These are phyloP conservation scores for Suillus fuscotomentosus DNA, from an alignment of 768 basidiomycete genomes.

Conservation along the genomic window DNA sequence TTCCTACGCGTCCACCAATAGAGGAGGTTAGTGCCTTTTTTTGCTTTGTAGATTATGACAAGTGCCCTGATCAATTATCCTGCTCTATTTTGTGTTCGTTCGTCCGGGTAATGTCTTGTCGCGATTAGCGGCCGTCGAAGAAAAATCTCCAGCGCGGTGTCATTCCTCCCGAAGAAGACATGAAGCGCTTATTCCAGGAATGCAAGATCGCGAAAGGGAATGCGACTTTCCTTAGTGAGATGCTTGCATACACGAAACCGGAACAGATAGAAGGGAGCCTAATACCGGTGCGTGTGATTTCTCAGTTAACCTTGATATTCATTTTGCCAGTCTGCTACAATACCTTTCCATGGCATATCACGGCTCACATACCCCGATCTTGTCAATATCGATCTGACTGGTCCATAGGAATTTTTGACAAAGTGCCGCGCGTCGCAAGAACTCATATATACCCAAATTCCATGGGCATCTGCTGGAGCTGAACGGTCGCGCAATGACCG, in stretches of 20 bases:
- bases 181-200: slow-evolving; percentile 79
- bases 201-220: slow-evolving; percentile 84
- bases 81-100: neutral
- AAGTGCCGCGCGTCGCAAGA: slow-evolving; percentile 85
- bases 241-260: slow-evolving; percentile 66
- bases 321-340: neutral
- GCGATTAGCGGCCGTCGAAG: neutral
- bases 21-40: neutral
- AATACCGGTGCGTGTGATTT: slow-evolving; percentile 53
- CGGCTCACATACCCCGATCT: neutral
- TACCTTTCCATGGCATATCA: neutral
- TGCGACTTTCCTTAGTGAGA: slow-evolving; percentile 69
- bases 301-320: neutral
- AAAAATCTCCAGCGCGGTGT: slow-evolving; percentile 28
- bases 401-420: slow-evolving; percentile 72
- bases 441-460: slow-evolving; percentile 81
- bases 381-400: neutral
- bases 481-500: slow-evolving; percentile 56
- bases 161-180: slow-evolving; percentile 82
- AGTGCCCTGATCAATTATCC: neutral
- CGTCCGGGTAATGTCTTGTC: neutral
- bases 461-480: slow-evolving; percentile 86
- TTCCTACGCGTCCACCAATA: slow-evolving; percentile 15
- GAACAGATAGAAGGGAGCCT: slow-evolving; percentile 65
- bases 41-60: neutral